Conservation (phyloP, 352 stramenopile genomes). For the Phytophthora tentaculata region DNA sequence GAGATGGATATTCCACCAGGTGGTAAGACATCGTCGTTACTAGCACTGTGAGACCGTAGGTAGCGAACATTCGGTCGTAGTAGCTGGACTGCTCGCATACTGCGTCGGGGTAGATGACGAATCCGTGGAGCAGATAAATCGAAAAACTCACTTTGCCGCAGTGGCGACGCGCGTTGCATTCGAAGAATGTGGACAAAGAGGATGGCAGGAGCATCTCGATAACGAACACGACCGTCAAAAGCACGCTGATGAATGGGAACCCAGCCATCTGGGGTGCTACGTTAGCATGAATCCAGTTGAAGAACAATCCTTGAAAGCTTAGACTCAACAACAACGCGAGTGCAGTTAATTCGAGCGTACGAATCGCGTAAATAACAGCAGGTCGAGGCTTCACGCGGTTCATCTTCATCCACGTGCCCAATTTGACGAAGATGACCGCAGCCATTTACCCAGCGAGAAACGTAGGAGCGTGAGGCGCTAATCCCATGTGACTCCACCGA, state of each 20-base stretch:
- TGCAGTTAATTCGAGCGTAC: slow-evolving; percentile 15
- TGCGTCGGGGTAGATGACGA: slow-evolving; percentile 33
- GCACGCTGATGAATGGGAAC: slow-evolving; percentile 33
- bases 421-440: slow-evolving; percentile 38
- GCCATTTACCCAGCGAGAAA: slow-evolving; percentile 27
- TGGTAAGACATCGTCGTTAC: slow-evolving; percentile 45
- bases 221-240: slow-evolving; percentile 36
- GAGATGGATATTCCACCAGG: slow-evolving; percentile 48
- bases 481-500: slow-evolving; percentile 26
- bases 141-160: slow-evolving; percentile 55
- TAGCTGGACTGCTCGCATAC: slow-evolving; percentile 8
- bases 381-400: slow-evolving; percentile 10
- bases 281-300: slow-evolving; percentile 23
- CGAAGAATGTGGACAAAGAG: slow-evolving; percentile 16
- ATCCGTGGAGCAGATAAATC: slow-evolving; percentile 49
- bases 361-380: slow-evolving; percentile 16
- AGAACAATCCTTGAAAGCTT: slow-evolving; percentile 29
- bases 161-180: slow-evolving; percentile 26
- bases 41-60: slow-evolving; percentile 35
- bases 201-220: slow-evolving; percentile 42
- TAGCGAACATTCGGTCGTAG: slow-evolving; percentile 29
- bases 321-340: slow-evolving; percentile 32
- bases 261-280: slow-evolving; percentile 12
- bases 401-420: slow-evolving; percentile 20
- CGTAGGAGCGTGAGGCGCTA: slow-evolving; percentile 27